phyloP scores from a whole-genome alignment of 176 grass and related monocot species.

The Poa annua region DNA sequence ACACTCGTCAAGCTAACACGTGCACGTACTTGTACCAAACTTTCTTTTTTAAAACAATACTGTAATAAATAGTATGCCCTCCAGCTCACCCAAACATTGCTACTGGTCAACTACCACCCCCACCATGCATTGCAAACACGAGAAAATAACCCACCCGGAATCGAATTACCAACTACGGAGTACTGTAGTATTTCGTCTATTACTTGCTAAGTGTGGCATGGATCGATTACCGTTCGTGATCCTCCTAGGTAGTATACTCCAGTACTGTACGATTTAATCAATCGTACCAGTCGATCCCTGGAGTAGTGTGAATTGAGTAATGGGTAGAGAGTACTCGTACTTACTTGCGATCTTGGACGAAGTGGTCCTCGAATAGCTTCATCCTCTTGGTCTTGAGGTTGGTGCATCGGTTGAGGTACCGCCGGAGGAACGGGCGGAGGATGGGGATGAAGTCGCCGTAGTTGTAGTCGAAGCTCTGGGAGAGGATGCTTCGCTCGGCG shows the following conservation, averaged over 20 bases:
- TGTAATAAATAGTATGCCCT: background rate
- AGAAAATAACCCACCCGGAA: background rate
- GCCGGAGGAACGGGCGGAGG: conserved; percentile 74
- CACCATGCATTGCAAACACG: background rate
- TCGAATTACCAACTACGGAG: background rate
- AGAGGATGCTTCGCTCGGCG: conserved; percentile 74
- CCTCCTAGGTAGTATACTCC: background rate
- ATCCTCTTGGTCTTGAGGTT: conserved; percentile 68
- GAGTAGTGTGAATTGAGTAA: too few species aligned
- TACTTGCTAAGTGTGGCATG: background rate
- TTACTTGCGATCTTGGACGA: conserved; percentile 86
- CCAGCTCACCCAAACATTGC: background rate
- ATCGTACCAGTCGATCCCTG: too few species aligned
- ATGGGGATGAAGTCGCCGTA: conserved; percentile 97
- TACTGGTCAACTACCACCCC: conserved; percentile 5
- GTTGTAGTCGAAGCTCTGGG: conserved; percentile 98
- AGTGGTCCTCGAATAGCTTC: conserved; percentile 85
- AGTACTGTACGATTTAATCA: too few species aligned
- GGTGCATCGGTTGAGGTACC: conserved; percentile 74
- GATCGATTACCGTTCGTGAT: too few species aligned
- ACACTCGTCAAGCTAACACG: background rate
- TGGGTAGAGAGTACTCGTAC: background rate
- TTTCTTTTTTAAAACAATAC: background rate
- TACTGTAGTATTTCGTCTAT: too few species aligned
- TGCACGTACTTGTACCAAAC: conserved; percentile 8